Base-by-base conservation (phyloP, 2,329 filamentous ascomycete genomes). In the Exutisphaerella laricina region DNA sequence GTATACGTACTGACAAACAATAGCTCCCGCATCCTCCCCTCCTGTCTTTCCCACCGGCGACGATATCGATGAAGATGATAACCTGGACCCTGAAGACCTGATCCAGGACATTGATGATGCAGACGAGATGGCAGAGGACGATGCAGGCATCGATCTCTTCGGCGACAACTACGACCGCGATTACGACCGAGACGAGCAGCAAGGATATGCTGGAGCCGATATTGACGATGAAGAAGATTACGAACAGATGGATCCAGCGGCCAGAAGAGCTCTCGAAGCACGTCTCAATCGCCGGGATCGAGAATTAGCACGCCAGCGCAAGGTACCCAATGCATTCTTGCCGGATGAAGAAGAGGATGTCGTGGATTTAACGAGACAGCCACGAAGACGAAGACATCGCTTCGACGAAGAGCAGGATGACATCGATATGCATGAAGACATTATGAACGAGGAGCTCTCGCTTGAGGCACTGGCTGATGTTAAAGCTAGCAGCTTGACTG, bases 341-440 rank as follows among this genome's bases (percentile, higher is more conserved):
- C 79, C 80, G 5, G 84, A 85, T 22, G 90, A 95, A 22, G 88
- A 56, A 90, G 48, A 88, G 92, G 53, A 80, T 37, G 79, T 92
- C 43, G 74, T 89, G 49, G 89, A 97, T 61, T 74, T 97, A 16
- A 88, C 88, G 16, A 80, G 83, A 18, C 88, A 94, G 64, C 88
- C 86, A 16, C 82, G 89, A 41, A 81, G 90, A 53, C 82, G 87
- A 39, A 81, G 92, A 55, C 86, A 92, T 66, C 80, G 85, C 56
- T 98, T 97, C 60, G 92, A 98, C 53, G 94, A 98, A 66, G 88
- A 95, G 29, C 82, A 84, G 9, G 89, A 96, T 53, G 89, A 95
- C 54, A 74, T 82, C 57, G 84, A 89, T 49, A 88, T 95, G 80
- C 86, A 83, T 45, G 86, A 84, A 35, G 88, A 96, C 60, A 88